Evolutionary conservation across 2,329 filamentous ascomycete species (phyloP).

Genomic region (Hysterium pulicare): DNA sequence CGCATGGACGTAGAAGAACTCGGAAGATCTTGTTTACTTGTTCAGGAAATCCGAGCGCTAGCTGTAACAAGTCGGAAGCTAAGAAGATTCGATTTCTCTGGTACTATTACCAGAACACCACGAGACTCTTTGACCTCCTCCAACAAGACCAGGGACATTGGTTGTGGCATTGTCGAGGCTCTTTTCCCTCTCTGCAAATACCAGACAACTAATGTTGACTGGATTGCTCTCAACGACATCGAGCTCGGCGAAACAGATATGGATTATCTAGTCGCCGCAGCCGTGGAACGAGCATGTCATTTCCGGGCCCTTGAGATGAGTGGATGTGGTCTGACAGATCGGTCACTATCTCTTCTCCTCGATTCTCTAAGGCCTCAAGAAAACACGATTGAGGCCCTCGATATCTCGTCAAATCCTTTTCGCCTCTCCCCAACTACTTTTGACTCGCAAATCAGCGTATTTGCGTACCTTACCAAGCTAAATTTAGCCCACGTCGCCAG

Average conservation of each 20-base stretch:
- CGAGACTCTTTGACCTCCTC: constrained; percentile 39
- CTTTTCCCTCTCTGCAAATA: constrained; percentile 65
- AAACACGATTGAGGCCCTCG: constrained; percentile 63
- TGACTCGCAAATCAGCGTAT: constrained; percentile 63
- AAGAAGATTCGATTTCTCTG: constrained; percentile 63
- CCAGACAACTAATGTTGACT: constrained; percentile 66
- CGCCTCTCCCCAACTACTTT: constrained; percentile 63
- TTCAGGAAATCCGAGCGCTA: constrained; percentile 66
- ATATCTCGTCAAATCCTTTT: constrained; percentile 65
- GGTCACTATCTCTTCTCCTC: constrained; percentile 59
- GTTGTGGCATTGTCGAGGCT: constrained; percentile 67
- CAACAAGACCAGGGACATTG: constrained; percentile 55
- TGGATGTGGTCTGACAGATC: constrained; percentile 58
- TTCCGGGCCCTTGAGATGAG: constrained; percentile 66
- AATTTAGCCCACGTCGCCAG: constrained; percentile 64
- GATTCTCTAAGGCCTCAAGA: constrained; percentile 64
- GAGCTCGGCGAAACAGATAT: constrained; percentile 68
- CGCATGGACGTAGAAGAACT: constrained; percentile 53
- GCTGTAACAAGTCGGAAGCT: constrained; percentile 63
- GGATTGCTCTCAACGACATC: constrained; percentile 67
- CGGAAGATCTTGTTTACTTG: constrained; percentile 56
- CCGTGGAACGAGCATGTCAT: constrained; percentile 61
- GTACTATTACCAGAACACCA: constrained; percentile 56
- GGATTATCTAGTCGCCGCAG: constrained; percentile 65
- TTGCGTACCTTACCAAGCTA: constrained; percentile 63